Base-by-base conservation (phyloP, 352 stramenopile species). In the Globisporangium camurandrum region DNA sequence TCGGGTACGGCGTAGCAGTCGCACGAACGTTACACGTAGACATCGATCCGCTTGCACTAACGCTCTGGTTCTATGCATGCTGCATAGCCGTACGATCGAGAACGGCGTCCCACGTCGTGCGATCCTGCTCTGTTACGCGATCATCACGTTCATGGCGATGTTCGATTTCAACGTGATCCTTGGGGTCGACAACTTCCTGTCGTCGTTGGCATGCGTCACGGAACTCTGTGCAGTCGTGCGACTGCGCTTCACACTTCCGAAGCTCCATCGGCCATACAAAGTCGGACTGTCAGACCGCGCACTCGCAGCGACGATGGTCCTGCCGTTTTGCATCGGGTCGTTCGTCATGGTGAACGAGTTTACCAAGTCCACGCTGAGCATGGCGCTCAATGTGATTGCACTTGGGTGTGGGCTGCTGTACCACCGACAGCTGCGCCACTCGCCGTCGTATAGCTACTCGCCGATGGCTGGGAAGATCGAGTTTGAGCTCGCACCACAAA, bases 141-240 rank as follows among this genome's bases (percentile, higher is more conserved):
- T 87, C 47, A 95, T 97, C 49, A 70, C 93, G 39, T 85, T 95
- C 53, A 84, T 96, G 66, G 78, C 81, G 39, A 72, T 87, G 27
- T 80, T 97, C 45, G 80, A 88, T 56, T 96, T 96, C 57, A 76
- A 95, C 52, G 65, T 78, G 28, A 94, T 95, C 46, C 54, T 96
- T 4, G 84, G 91, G 36, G 74, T 98, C 34, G 75, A 97, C 56
- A 98, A 98, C 63, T 93, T 97, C 27, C 74, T 97, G 42, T 98
- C 95, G 62, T 72, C 87, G 8, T 59, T 96, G 23, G 62, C 88
- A 4, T 86, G 93, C 40, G 55, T 98, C 19, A 83, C 95, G n/a
- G 90, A 98, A 55, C 86, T 97, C 46, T 76, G 64, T 20, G 92
- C 91, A 0, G 96, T 96, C 51, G 63, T 98, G 36, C 78, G 91